phyloP scores from a whole-genome alignment of 139 green algal genomes.

The Limnomonas spitsbergensis region DNA sequence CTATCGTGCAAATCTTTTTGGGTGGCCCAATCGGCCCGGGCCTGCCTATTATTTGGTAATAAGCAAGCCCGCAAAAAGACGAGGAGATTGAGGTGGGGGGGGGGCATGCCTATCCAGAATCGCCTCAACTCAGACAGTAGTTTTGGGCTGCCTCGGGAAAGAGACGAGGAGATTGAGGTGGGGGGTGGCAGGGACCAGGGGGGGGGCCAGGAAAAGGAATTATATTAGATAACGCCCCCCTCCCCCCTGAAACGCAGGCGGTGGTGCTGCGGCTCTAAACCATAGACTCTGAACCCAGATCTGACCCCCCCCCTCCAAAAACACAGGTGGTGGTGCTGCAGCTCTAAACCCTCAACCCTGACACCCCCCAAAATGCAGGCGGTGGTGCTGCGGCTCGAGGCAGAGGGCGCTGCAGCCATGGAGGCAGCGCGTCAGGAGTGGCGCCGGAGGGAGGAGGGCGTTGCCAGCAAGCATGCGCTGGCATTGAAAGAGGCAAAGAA shows the following conservation, averaged over 20 bases:
- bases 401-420: constrained; percentile 21
- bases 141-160: constrained; percentile 36
- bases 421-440: constrained; percentile 27
- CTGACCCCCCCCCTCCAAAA: background rate
- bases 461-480: constrained; percentile 3
- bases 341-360: background rate
- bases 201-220: too few relatives aligned
- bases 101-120: too few relatives aligned
- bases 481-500: constrained; percentile 41
- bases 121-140: too few relatives aligned
- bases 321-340: background rate
- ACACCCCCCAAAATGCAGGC: constrained; percentile 17
- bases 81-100: too few relatives aligned
- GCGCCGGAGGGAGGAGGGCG: constrained; percentile 18
- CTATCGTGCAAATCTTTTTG: background rate
- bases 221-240: too few relatives aligned
- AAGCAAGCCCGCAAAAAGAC: background rate
- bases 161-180: constrained; percentile 50
- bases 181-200: background rate
- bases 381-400: constrained; percentile 47
- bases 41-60: too few relatives aligned
- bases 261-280: background rate
- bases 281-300: background rate
- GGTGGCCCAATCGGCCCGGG: too few relatives aligned
- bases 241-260: background rate